Evolutionary conservation across 2,329 filamentous ascomycete genomes (phyloP).

Genomic region (Trichoderma hamatum): DNA sequence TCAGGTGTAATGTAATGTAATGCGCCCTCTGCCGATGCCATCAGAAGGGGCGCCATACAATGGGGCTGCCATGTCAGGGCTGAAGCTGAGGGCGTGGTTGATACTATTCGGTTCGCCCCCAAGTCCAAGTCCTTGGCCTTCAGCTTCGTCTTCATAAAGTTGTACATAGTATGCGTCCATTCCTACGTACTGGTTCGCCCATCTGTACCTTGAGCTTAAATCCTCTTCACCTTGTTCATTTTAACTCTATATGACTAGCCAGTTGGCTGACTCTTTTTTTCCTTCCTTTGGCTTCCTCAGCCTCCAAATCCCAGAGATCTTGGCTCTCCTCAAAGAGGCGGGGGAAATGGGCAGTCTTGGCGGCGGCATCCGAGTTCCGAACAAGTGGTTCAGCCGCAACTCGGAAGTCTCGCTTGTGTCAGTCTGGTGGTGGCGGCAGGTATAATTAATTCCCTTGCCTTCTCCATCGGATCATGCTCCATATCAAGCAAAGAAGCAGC

Average conservation of each 20-base stretch:
- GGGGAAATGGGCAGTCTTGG: not conserved
- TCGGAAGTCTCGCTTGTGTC: slow-evolving; percentile 9
- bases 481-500: slow-evolving; percentile 7
- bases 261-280: not conserved
- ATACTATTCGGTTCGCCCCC: not conserved
- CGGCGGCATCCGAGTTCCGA: slow-evolving; percentile 11
- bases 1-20: not conserved
- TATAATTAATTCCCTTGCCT: not conserved
- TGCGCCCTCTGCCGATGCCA: not conserved
- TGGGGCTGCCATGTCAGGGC: not conserved
- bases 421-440: slow-evolving; percentile 4
- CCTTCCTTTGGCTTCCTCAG: not conserved
- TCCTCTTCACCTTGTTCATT: not conserved
- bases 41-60: not conserved
- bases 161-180: not conserved
- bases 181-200: no score
- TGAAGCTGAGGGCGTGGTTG: slow-evolving; percentile 2
- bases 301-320: not conserved
- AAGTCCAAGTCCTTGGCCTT: slow-evolving; percentile 3
- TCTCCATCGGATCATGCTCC: slow-evolving; percentile 12
- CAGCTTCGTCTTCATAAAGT: not conserved
- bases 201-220: not conserved
- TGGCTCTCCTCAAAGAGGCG: not conserved
- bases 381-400: slow-evolving; percentile 17
- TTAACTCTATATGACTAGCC: not conserved